These are phyloP conservation scores for Babjeviella inositovora DNA, from an alignment of 805 yeast species.

Conservation along the genomic window DNA sequence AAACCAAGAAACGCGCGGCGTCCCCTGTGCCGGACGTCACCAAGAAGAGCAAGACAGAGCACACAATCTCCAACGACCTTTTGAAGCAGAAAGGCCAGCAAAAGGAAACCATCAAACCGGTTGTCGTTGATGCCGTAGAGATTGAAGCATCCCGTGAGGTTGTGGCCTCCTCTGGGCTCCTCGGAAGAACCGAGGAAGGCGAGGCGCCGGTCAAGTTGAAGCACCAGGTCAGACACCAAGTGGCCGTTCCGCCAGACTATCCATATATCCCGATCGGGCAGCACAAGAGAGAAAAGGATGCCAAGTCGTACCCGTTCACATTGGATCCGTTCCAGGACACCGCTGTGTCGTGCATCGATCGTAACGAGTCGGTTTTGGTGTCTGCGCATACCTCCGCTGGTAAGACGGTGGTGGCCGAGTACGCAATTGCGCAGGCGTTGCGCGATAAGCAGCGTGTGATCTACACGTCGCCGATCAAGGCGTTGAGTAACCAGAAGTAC, in stretches of 20 bases:
- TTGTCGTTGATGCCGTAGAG: slow-evolving; percentile 77
- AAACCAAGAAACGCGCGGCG: slow-evolving; percentile 3
- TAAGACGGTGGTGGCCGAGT: slow-evolving; percentile 93
- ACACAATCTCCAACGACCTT: slow-evolving; percentile 14
- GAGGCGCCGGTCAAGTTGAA: slow-evolving; percentile 42
- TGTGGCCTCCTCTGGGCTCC: slow-evolving; percentile 61
- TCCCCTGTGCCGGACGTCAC: slow-evolving; percentile 4
- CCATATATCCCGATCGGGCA: slow-evolving; percentile 80
- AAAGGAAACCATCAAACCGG: slow-evolving; percentile 33
- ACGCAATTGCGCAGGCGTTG: slow-evolving; percentile 91
- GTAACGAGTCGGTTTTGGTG: slow-evolving; percentile 87
- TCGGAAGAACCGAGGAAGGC: slow-evolving; percentile 20
- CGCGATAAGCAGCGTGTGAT: slow-evolving; percentile 86
- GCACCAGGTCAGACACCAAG: slow-evolving; percentile 96
- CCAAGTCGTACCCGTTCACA: slow-evolving; percentile 81
- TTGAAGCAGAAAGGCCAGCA: slow-evolving; percentile 7
- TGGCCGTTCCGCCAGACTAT: slow-evolving; percentile 86
- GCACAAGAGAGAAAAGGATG: slow-evolving; percentile 65
- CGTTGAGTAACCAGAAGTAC: slow-evolving; percentile 85
- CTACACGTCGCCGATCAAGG: slow-evolving; percentile 91
- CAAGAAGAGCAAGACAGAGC: slow-evolving; percentile 11
- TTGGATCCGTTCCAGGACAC: slow-evolving; percentile 98
- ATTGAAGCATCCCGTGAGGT: slow-evolving; percentile 85
- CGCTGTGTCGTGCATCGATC: slow-evolving; percentile 88
- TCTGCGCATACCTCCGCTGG: slow-evolving; percentile 98